Base-by-base conservation (phyloP, 176 grass and related monocot genomes). In the Zea luxurians region DNA sequence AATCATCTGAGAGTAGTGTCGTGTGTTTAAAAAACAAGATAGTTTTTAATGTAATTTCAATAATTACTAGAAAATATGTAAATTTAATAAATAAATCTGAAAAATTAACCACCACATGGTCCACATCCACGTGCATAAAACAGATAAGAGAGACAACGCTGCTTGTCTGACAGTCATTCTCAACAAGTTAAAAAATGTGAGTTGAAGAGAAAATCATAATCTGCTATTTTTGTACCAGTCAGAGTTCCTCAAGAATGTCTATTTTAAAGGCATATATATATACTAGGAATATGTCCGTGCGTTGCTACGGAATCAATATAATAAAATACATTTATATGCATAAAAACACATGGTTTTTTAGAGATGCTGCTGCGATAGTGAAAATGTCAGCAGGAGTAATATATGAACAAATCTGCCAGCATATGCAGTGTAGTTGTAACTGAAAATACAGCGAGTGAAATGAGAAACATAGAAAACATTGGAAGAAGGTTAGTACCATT, bases 1-100 rank as follows among this genome's bases (percentile, higher is more conserved):
- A 78, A 79, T 42, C 21, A 77, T 61, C 13, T 34, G 45, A 44
- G 34, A 85, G 11, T 45, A 75, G 48, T 60, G 8, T 61, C 54
- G 69, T 59, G 68, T 80, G 53, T 77, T 69, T 79, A 42, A 4
- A 38, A 50, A 61, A 37, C 49, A 36, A 37, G 40, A 58, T 6
- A 46, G 46, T 18, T 73, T 67, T 3, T 57, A 66, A 73, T 58
- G 41, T 4, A 8, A 57, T 66, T 71, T 80, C 50, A 27, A 49
- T 73, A 72, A 66, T 73, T 27, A 55, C 13, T 75, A n/a, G 61
- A 48, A 67, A 12, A 52, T 45, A 46, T 4, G 10, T 13, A 5
- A 37, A 47, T 57, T 15, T 57, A 42, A 40, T n/a, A 57, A 64
- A 75, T 34, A 55, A 27, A 27, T 27, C 27, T 27, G 27, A 27